phyloP scores from a whole-genome alignment of 352 stramenopile genomes.

The Stephanocyclus meneghinianus region DNA sequence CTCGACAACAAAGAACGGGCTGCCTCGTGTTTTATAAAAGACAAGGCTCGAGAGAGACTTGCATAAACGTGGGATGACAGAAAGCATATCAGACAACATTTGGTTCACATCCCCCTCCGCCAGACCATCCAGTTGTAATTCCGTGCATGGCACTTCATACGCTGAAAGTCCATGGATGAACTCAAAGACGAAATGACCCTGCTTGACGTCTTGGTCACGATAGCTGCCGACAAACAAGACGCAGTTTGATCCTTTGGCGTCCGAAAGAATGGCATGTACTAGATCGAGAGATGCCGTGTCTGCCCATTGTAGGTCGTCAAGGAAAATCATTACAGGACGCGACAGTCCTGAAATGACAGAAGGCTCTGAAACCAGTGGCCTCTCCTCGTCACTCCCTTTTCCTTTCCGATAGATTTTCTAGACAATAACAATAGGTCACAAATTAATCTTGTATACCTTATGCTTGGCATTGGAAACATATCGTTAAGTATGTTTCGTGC shows the following conservation, averaged over 20 bases:
- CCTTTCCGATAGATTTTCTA: too few species aligned
- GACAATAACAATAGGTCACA: too few species aligned
- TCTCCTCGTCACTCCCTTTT: too few species aligned
- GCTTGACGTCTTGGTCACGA: constrained; percentile 12
- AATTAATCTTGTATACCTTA: too few species aligned
- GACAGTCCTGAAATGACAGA: constrained; percentile 42
- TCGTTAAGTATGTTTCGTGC: too few species aligned
- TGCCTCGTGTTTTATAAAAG: constrained; percentile 13
- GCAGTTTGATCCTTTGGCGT: constrained; percentile 19
- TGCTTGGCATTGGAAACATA: too few species aligned
- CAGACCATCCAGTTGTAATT: constrained; percentile 16
- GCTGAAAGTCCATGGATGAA: constrained; percentile 1
- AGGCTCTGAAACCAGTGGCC: too few species aligned
- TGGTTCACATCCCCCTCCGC: constrained; percentile 13
- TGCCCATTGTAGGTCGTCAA: constrained; percentile 47
- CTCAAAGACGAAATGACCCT: constrained; percentile 4
- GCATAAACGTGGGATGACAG: constrained; percentile 15
- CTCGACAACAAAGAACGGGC: constrained; percentile 28
- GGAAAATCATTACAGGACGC: constrained; percentile 36
- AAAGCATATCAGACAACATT: constrained; percentile 27
- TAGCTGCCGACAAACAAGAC: constrained; percentile 54
- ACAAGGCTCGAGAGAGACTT: constrained; percentile 15
- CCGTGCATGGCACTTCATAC: constrained; percentile 4
- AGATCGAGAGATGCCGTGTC: constrained; percentile 24
- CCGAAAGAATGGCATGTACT: constrained; percentile 26